Conservation (phyloP, 352 stramenopile genomes). For the Phytophthora hybrid region DNA sequence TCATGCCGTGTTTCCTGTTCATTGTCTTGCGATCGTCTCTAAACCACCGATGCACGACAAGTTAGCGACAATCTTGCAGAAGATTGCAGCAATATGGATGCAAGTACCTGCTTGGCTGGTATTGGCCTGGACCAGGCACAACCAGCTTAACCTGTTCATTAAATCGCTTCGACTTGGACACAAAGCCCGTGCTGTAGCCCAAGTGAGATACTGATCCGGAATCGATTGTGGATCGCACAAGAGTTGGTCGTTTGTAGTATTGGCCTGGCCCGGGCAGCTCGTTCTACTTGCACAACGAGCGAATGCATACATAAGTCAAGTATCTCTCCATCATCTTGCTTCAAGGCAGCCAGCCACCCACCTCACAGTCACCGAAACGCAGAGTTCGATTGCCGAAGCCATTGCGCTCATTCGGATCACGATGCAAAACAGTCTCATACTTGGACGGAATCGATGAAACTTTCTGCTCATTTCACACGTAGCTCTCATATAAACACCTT, state of each 20-base stretch:
- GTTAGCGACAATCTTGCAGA: not conserved
- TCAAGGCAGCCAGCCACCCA: conserved; percentile 4
- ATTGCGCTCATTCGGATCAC: conserved; percentile 65
- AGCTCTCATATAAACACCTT: not conserved
- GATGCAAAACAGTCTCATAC: conserved; percentile 76
- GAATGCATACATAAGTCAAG: not conserved
- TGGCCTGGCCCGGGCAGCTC: conserved; percentile 72
- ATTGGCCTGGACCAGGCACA: conserved; percentile 73
- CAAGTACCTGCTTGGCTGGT: conserved; percentile 57
- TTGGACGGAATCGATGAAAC: conserved; percentile 84
- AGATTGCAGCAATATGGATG: not conserved
- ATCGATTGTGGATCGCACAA: conserved; percentile 66
- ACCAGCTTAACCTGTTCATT: conserved; percentile 53
- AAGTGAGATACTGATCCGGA: conserved; percentile 81
- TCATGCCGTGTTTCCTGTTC: conserved; percentile 78
- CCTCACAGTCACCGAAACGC: conserved; percentile 70
- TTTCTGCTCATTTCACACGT: conserved; percentile 34
- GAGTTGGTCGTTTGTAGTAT: conserved; percentile 71
- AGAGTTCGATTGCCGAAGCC: conserved; percentile 75
- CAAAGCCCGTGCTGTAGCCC: conserved; percentile 79
- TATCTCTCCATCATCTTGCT: not conserved
- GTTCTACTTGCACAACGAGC: conserved; percentile 45
- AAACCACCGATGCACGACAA: not conserved
- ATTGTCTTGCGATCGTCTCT: conserved; percentile 50
- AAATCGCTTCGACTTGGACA: conserved; percentile 84